Percentiles rank a stretch among this genome's conserved stretches.
These are phyloP conservation scores for Sporothrix mexicana DNA, from an alignment of 2,329 filamentous ascomycete species.

Conservation along the genomic window DNA sequence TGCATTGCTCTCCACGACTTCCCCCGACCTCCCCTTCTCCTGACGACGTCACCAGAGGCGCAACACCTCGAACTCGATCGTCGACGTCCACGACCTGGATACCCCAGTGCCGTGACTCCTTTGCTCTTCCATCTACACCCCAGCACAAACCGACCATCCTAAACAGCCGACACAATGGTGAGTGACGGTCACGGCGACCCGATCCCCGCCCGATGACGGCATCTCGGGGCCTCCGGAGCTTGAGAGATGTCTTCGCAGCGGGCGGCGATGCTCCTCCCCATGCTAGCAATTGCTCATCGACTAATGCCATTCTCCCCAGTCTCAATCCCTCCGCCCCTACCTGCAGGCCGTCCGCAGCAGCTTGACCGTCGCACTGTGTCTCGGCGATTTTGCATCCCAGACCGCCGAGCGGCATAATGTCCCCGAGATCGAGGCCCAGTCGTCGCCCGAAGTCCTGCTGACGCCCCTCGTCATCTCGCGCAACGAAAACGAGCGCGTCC, in stretches of 20 bases:
- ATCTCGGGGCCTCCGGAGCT: background rate
- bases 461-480: slow-evolving; percentile 89
- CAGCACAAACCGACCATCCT: background rate
- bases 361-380: slow-evolving; percentile 88
- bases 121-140: background rate
- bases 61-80: background rate
- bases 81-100: background rate
- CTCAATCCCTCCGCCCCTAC: slow-evolving; percentile 95
- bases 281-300: background rate
- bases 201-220: background rate
- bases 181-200: background rate
- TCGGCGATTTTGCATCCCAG: slow-evolving; percentile 97
- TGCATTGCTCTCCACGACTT: background rate
- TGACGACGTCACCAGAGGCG: slow-evolving; percentile 20
- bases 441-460: slow-evolving; percentile 90
- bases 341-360: slow-evolving; percentile 95
- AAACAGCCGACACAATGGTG: slow-evolving; percentile 19
- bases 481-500: slow-evolving; percentile 95
- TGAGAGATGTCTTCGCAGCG: background rate
- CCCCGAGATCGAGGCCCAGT: slow-evolving; percentile 91
- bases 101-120: background rate
- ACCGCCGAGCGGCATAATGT: slow-evolving; percentile 97
- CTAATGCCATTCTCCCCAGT: slow-evolving; percentile 56
- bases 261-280: background rate
- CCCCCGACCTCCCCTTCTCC: background rate